These are phyloP conservation scores for Trichoderma brevicompactum DNA, from an alignment of 2,329 filamentous ascomycete species.

Conservation along the genomic window DNA sequence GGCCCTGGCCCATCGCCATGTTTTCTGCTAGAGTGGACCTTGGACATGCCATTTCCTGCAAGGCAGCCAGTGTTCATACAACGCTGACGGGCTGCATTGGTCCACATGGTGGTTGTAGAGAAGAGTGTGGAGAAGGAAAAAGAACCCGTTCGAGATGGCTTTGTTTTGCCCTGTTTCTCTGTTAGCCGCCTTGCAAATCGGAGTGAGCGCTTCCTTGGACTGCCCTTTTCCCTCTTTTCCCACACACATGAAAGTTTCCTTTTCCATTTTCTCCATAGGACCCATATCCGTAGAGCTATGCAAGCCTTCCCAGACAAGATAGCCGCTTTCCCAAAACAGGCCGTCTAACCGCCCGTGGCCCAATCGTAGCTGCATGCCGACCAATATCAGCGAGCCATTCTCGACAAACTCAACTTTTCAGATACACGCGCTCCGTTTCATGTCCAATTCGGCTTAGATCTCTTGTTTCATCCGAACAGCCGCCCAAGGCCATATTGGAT, in stretches of 20 bases:
- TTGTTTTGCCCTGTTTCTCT: background rate
- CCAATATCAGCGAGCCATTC: conserved; percentile 57
- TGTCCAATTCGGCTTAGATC: conserved; percentile 38
- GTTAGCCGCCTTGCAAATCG: conserved; percentile 20
- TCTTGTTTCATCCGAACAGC: conserved; percentile 40
- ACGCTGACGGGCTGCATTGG: conserved; percentile 18
- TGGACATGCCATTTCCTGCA: conserved; percentile 17
- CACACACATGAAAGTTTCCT: background rate
- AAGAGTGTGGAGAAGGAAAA: conserved; percentile 13
- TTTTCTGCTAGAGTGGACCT: background rate
- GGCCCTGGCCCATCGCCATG: conserved; percentile 11
- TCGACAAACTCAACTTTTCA: conserved; percentile 48
- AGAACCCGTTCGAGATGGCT: background rate
- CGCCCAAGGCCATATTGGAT: conserved; percentile 40
- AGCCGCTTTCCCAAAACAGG: conserved; percentile 24
- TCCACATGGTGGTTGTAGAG: conserved; percentile 2
- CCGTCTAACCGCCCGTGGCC: conserved; percentile 33
- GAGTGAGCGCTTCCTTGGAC: conserved; percentile 21
- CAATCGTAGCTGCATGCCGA: conserved; percentile 45
- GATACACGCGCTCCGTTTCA: conserved; percentile 61
- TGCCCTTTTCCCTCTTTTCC: background rate
- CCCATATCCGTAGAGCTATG: conserved; percentile 1
- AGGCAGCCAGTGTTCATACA: conserved; percentile 17
- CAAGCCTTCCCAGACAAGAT: conserved; percentile 26
- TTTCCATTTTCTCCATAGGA: background rate